A percentile compares a stretch with the other conserved stretches of the same genome.
These are phyloP conservation scores for Acacia crassicarpa DNA, from an alignment of 306 rosid genomes.

Conservation along the genomic window DNA sequence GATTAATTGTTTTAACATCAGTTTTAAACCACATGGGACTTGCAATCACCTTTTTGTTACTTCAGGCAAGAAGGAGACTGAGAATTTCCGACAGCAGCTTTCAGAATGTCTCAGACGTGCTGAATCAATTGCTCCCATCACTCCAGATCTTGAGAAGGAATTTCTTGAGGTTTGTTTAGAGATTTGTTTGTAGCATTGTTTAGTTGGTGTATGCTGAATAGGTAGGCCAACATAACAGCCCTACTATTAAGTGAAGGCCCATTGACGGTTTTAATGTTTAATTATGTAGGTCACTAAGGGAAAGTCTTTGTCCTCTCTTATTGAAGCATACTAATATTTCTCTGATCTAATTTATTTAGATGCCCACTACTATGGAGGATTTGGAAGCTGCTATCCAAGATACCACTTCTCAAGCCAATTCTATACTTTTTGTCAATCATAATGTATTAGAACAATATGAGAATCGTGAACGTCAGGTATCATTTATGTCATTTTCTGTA, in stretches of 20 bases:
- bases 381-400: conserved; percentile 86
- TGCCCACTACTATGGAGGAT: conserved; percentile 95
- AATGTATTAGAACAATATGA: conserved; percentile 83
- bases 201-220: background rate
- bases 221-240: background rate
- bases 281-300: background rate
- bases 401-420: conserved; percentile 72
- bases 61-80: conserved; percentile 69
- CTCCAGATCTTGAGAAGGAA: conserved; percentile 71
- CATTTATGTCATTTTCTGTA: background rate
- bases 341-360: conserved; percentile 42
- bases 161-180: conserved; percentile 76
- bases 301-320: background rate
- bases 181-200: background rate
- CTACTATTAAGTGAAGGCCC: background rate
- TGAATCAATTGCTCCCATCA: conserved; percentile 70
- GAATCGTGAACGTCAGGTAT: conserved; percentile 71
- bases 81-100: conserved; percentile 55
- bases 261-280: background rate
- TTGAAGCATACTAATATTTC: background rate
- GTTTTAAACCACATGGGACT: background rate
- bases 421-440: conserved; percentile 73
- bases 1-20: background rate
- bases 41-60: conserved; percentile 11
- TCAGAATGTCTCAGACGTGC: conserved; percentile 59